These are phyloP conservation scores for Blechomonas ayalai DNA, from an alignment of 208 protist species.

Conservation along the genomic window DNA sequence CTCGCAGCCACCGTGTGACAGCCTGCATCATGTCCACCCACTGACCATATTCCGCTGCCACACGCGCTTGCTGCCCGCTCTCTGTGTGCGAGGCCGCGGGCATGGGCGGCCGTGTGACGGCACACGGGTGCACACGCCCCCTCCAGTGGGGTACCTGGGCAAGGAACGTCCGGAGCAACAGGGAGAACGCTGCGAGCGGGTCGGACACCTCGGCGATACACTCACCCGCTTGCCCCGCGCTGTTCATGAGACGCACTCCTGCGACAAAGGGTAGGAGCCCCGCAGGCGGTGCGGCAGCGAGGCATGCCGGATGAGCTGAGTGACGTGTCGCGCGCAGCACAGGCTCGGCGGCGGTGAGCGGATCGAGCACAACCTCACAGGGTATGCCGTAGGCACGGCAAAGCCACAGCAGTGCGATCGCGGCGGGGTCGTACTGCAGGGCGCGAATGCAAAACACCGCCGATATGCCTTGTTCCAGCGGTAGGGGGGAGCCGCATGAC, in stretches of 20 bases:
- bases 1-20: slow-evolving; percentile 32
- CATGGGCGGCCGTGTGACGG: too few relatives aligned
- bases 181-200: slow-evolving; percentile 7
- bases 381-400: slow-evolving; percentile 59
- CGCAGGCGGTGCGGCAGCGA: slow-evolving; percentile 11
- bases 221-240: background rate
- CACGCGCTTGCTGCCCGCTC: background rate
- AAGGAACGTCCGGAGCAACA: slow-evolving; percentile 14
- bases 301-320: too few relatives aligned
- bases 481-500: background rate
- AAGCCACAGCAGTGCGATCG: slow-evolving; percentile 64
- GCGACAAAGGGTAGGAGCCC: background rate
- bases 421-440: slow-evolving; percentile 50
- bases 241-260: background rate
- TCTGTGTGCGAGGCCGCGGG: background rate
- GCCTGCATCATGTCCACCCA: slow-evolving; percentile 29
- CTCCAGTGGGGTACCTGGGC: slow-evolving; percentile 6
- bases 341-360: slow-evolving; percentile 7
- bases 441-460: slow-evolving; percentile 40
- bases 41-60: background rate
- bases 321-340: too few relatives aligned
- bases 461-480: background rate
- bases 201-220: slow-evolving; percentile 4
- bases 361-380: slow-evolving; percentile 47
- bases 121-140: background rate